Conservation (phyloP, 768 basidiomycete genomes). For the Rhodosporidiobolus sp. region DNA sequence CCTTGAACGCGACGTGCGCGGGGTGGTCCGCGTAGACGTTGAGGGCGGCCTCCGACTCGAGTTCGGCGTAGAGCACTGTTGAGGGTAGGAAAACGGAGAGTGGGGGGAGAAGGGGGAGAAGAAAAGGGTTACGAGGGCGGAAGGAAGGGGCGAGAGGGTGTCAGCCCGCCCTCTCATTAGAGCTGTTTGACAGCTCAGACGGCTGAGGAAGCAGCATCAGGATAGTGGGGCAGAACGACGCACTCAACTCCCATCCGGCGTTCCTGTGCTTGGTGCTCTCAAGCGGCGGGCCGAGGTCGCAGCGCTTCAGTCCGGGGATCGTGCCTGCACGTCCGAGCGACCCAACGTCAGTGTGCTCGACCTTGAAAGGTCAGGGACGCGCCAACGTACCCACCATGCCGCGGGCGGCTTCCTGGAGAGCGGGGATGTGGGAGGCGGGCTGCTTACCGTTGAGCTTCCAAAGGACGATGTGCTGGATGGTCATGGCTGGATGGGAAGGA, state of each 20-base stretch:
- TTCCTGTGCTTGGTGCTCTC: slow-evolving; percentile 16
- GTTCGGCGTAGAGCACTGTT: slow-evolving; percentile 30
- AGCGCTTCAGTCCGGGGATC: slow-evolving; percentile 13
- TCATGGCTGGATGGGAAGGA: background rate
- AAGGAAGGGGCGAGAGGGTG: background rate
- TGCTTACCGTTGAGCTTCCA: slow-evolving; percentile 19
- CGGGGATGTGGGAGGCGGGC: background rate
- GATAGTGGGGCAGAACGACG: background rate
- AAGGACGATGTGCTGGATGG: slow-evolving; percentile 26
- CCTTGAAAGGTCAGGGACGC: background rate
- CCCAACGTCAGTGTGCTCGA: background rate
- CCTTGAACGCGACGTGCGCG: slow-evolving; percentile 19
- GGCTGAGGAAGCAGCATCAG: too few relatives aligned
- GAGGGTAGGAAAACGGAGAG: background rate
- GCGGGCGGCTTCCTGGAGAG: background rate
- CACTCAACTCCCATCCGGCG: slow-evolving; percentile 31
- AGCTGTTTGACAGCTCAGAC: too few relatives aligned
- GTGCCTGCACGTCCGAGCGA: background rate
- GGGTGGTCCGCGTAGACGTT: slow-evolving; percentile 12
- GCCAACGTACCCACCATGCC: slow-evolving; percentile 20
- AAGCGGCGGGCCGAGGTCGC: slow-evolving; percentile 17
- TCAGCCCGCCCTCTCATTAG: too few relatives aligned
- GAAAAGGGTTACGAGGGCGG: background rate
- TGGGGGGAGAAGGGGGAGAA: background rate
- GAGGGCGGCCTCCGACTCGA: slow-evolving; percentile 23